Base-by-base conservation (phyloP, 2,329 filamentous ascomycete species). In the Penicillium sp. region DNA sequence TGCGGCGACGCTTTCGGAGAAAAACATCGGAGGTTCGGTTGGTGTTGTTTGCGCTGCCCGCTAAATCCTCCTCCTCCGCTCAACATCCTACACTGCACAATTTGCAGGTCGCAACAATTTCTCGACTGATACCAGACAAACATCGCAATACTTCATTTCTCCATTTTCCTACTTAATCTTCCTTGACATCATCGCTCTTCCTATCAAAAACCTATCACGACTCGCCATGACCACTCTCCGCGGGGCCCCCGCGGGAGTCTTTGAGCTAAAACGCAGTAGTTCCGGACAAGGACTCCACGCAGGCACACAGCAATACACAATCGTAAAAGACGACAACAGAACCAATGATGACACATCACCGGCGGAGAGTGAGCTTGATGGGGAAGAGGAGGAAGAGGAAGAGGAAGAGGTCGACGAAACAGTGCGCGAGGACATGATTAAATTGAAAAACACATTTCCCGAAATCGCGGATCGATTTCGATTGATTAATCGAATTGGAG, bases 401-500 rank as follows among this genome's bases (percentile, higher is more conserved):
- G 67, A 73, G 12, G 67, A 73, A 40, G 67, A 72, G 36, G 60
- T 68, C 27, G 71, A 76, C 37, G 70, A 72, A 46, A 67, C 65
- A 1, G 87, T 95, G 11, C 80, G 83, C 52, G 83, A 90, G 45
- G 93, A 98, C 67, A 98, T 98, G 81, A 81, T 83, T 45, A 88
- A 84, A 57, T 82, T 98, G 48, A 84, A 91, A 59, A 77, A 82
- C 46, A 85, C 83, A 32, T 96, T 97, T 66, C 84, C 84, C 34
- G 88, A 86, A 44, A 94, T 97, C 66, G 85, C 81, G 56, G 79
- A 88, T 60, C 83, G 85, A 49, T 98, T 91, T 70, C 84, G 90
- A 45, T 73, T 98, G 46, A 93, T 98, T 66, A 96, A 96, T 71
- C 85, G 91, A 53, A 98, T 98, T 63, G 93, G 93, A 63, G 93